These are phyloP conservation scores for Earliella scabrosa DNA, from an alignment of 1,284 basidiomycete genomes.

Conservation along the genomic window DNA sequence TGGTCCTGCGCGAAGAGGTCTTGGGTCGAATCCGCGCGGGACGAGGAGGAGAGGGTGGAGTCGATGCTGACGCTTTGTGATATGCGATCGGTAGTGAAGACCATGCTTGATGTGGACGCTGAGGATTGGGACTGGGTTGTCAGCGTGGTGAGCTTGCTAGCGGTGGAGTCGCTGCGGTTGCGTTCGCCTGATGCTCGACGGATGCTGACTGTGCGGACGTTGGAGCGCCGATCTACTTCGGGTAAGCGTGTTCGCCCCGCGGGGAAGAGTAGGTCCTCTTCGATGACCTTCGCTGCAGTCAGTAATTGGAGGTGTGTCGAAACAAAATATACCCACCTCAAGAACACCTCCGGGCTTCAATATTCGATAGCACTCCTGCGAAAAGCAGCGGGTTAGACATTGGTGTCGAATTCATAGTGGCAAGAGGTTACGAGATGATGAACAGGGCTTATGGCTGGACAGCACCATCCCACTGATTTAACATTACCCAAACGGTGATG, in stretches of 20 bases:
- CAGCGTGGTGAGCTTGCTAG: constrained; percentile 13
- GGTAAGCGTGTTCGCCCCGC: constrained; percentile 35
- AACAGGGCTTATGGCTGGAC: too few species aligned
- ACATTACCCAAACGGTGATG: too few species aligned
- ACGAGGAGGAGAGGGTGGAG: constrained; percentile 12
- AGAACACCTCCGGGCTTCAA: constrained; percentile 62
- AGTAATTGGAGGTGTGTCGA: not conserved
- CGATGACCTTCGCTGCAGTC: constrained; percentile 53
- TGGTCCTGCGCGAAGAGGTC: constrained; percentile 60
- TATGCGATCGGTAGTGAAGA: constrained; percentile 17
- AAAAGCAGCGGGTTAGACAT: not conserved
- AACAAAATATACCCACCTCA: constrained; percentile 50
- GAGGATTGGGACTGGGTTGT: constrained; percentile 6
- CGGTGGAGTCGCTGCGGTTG: constrained; percentile 16
- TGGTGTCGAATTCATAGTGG: too few species aligned
- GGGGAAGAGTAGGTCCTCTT: constrained; percentile 76
- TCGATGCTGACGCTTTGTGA: constrained; percentile 12
- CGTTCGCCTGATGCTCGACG: constrained; percentile 7
- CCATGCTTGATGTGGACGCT: constrained; percentile 6
- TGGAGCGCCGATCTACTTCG: not conserved
- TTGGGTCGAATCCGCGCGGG: constrained; percentile 14
- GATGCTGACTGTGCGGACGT: constrained; percentile 4
- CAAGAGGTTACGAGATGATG: too few species aligned
- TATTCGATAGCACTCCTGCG: constrained; percentile 66
- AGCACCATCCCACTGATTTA: too few species aligned